Evolutionary conservation across 164 flowering plant species (phyloP).

Genomic region (Aristolochia californica): DNA sequence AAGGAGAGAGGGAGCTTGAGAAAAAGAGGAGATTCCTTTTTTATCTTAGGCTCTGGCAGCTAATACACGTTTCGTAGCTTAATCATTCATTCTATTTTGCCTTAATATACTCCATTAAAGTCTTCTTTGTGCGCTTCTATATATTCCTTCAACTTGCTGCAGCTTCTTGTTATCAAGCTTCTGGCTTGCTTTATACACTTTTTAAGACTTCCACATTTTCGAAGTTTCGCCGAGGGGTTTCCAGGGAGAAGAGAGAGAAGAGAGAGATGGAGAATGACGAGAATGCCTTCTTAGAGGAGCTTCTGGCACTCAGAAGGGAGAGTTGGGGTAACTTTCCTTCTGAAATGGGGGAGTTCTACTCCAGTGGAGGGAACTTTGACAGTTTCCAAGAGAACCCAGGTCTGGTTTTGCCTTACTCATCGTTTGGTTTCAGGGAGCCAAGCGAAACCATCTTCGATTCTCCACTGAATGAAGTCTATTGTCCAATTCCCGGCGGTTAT

Average conservation of each 20-base stretch:
- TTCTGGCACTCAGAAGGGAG: constrained; percentile 41
- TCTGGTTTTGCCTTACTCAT: constrained; percentile 25
- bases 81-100: background rate
- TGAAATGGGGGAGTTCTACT: constrained; percentile 25
- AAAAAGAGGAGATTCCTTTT: constrained; percentile 20
- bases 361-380: constrained; percentile 32
- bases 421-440: constrained; percentile 10
- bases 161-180: constrained; percentile 27
- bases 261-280: constrained; percentile 46
- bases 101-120: constrained; percentile 9
- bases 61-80: constrained; percentile 1
- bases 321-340: constrained; percentile 23
- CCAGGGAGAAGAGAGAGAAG: constrained; percentile 6
- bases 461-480: constrained; percentile 17
- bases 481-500: constrained; percentile 26
- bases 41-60: constrained; percentile 13
- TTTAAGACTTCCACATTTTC: too few relatives aligned
- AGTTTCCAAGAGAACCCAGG: constrained; percentile 30
- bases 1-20: constrained; percentile 1
- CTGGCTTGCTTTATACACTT: constrained; percentile 4
- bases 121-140: constrained; percentile 10
- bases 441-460: constrained; percentile 17
- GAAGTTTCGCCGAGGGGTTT: too few relatives aligned
- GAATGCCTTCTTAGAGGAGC: constrained; percentile 46
- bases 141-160: constrained; percentile 23